phyloP scores from a whole-genome alignment of 345 rosid genomes.

The Citrus sp. region DNA sequence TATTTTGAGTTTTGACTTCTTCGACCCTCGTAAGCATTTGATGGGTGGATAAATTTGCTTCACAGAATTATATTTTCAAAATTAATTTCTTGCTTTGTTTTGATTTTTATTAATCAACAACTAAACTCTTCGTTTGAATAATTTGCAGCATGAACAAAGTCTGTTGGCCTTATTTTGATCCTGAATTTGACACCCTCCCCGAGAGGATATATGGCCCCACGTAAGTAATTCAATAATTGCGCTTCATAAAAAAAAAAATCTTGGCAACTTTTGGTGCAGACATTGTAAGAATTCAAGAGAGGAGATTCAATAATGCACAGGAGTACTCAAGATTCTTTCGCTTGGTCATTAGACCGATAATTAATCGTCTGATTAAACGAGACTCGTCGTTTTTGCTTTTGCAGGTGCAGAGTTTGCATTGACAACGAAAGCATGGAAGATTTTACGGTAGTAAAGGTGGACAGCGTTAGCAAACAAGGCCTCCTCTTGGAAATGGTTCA shows the following conservation, averaged over 20 bases:
- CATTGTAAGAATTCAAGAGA: not conserved
- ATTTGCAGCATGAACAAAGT: slow-evolving; percentile 57
- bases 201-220: slow-evolving; percentile 70
- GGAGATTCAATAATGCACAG: not conserved
- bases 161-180: slow-evolving; percentile 82
- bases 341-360: not conserved
- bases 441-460: slow-evolving; percentile 67
- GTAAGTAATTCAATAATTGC: slow-evolving; percentile 26
- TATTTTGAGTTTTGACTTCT: no score
- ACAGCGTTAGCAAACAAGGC: slow-evolving; percentile 69
- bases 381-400: not conserved
- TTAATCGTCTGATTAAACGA: not conserved
- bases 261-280: not conserved
- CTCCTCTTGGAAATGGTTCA: slow-evolving; percentile 78
- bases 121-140: not conserved
- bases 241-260: not conserved
- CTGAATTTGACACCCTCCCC: slow-evolving; percentile 62
- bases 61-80: no score
- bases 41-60: not conserved
- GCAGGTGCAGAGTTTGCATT: slow-evolving; percentile 68
- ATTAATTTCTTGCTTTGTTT: not conserved
- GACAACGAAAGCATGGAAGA: slow-evolving; percentile 74
- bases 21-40: no score
- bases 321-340: not conserved
- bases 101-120: not conserved